phyloP scores from a whole-genome alignment of 495 filamentous ascomycete species.

The Podospora appendiculata region DNA sequence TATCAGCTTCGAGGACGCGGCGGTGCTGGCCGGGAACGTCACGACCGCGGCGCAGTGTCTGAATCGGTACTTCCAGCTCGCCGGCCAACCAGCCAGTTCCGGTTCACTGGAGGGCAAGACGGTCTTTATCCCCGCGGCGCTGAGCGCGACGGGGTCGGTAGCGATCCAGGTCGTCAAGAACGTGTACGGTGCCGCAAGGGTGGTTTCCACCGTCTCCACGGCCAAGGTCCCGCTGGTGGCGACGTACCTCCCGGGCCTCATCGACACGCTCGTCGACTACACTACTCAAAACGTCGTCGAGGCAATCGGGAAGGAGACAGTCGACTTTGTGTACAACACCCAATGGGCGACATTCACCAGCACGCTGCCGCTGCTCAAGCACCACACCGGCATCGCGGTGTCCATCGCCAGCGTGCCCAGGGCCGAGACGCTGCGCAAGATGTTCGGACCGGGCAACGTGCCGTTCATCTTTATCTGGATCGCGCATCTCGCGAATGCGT shows the following conservation, averaged over 20 bases:
- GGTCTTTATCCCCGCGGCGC: constrained; percentile 44
- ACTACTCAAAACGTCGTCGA: constrained; percentile 29
- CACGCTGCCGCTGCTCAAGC: constrained; percentile 29
- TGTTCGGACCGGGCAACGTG: constrained; percentile 22
- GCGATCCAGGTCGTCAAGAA: constrained; percentile 48
- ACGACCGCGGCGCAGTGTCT: constrained; percentile 39
- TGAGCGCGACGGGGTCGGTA: constrained; percentile 43
- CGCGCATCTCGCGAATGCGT: constrained; percentile 29
- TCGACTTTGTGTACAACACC: constrained; percentile 51
- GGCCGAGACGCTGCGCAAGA: constrained; percentile 22
- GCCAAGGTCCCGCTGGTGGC: constrained; percentile 41
- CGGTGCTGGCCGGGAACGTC: constrained; percentile 26
- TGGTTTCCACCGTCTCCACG: constrained; percentile 48
- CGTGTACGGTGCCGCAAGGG: constrained; percentile 36
- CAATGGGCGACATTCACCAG: constrained; percentile 21
- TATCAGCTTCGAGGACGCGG: constrained; percentile 25
- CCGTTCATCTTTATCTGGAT: constrained; percentile 25
- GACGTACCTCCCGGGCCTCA: constrained; percentile 25
- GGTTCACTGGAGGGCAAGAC: constrained; percentile 44
- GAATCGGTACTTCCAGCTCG: constrained; percentile 23
- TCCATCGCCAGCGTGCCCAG: constrained; percentile 34
- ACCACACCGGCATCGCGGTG: constrained; percentile 30
- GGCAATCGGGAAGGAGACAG: constrained; percentile 31
- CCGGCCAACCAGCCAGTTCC: constrained; percentile 23
- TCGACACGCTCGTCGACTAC: constrained; percentile 43